Evolutionary conservation across 352 stramenopile species (phyloP).

Genomic region (Phytophthora pluvialis): DNA sequence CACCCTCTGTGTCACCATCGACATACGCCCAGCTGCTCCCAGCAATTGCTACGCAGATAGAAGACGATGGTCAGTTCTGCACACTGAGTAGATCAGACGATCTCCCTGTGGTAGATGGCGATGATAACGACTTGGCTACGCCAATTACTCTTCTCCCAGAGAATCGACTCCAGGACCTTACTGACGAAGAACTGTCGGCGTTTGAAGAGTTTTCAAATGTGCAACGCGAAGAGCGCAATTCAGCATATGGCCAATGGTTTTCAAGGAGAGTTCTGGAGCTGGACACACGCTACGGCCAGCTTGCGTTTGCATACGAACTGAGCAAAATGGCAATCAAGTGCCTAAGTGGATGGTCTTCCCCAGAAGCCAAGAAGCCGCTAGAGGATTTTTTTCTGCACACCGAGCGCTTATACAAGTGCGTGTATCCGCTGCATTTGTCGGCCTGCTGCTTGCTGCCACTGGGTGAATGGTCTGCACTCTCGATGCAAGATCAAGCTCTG

Average conservation of each 20-base stretch:
- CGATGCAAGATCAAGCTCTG: constrained; percentile 63
- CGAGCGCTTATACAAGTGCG: constrained; percentile 67
- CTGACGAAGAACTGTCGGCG: constrained; percentile 36
- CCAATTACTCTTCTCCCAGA: constrained; percentile 42
- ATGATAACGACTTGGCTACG: constrained; percentile 19
- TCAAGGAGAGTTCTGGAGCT: constrained; percentile 58
- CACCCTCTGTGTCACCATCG: constrained; percentile 42
- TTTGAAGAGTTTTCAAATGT: constrained; percentile 46
- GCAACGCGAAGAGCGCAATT: constrained; percentile 29
- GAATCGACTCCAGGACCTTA: constrained; percentile 52
- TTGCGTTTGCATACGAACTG: constrained; percentile 54
- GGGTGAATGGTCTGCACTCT: constrained; percentile 62
- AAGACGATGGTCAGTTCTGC: constrained; percentile 50
- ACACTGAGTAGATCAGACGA: constrained; percentile 31
- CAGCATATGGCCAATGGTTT: constrained; percentile 60
- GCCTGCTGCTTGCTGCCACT: constrained; percentile 50
- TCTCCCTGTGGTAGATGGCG: neutral
- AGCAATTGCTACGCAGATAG: constrained; percentile 35
- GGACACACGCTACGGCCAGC: constrained; percentile 65
- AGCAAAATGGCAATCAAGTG: constrained; percentile 43
- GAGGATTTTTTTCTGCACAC: constrained; percentile 57
- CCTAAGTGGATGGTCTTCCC: constrained; percentile 32
- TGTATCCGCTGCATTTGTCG: constrained; percentile 53
- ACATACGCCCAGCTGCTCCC: constrained; percentile 59
- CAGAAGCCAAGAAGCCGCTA: constrained; percentile 43